These are phyloP conservation scores for Megacollybia marginata DNA, from an alignment of 768 basidiomycete species.

Conservation along the genomic window DNA sequence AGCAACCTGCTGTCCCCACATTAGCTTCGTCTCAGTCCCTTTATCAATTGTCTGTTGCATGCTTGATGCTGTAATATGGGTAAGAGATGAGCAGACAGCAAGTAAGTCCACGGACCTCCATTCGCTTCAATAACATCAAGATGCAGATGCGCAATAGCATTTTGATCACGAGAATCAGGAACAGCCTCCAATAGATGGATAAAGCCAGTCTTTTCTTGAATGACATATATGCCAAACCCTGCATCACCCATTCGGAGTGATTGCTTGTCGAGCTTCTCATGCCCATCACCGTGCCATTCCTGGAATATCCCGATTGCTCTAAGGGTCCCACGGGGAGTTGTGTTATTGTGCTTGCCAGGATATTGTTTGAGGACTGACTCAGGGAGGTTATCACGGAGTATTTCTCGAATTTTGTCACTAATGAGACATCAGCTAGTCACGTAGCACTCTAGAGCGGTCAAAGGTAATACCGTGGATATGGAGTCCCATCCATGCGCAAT, in stretches of 20 bases:
- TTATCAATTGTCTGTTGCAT: constrained; percentile 14
- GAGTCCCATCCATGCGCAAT: no score
- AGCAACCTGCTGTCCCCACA: constrained; percentile 1
- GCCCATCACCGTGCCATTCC: constrained; percentile 17
- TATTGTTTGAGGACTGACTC: no score
- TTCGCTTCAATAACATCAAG: constrained; percentile 13
- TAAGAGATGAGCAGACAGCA: not conserved
- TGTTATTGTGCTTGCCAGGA: not conserved
- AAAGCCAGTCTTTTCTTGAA: constrained; percentile 11
- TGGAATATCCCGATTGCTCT: constrained; percentile 10
- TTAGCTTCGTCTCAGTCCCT: constrained; percentile 11
- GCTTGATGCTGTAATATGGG: not conserved
- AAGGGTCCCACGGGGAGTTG: not conserved
- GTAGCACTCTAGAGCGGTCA: no score
- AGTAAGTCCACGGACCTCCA: constrained; percentile 6
- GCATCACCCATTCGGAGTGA: constrained; percentile 15
- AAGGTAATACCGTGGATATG: no score
- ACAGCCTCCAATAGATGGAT: constrained; percentile 9
- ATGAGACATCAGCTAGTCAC: no score
- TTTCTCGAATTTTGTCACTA: no score
- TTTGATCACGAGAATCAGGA: constrained; percentile 11
- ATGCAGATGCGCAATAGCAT: constrained; percentile 13
- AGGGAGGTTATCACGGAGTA: no score
- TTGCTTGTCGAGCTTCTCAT: constrained; percentile 17
- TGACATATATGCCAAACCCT: constrained; percentile 15